These are phyloP conservation scores for Cadophora sp. DNA, from an alignment of 2,329 filamentous ascomycete genomes.

Conservation along the genomic window DNA sequence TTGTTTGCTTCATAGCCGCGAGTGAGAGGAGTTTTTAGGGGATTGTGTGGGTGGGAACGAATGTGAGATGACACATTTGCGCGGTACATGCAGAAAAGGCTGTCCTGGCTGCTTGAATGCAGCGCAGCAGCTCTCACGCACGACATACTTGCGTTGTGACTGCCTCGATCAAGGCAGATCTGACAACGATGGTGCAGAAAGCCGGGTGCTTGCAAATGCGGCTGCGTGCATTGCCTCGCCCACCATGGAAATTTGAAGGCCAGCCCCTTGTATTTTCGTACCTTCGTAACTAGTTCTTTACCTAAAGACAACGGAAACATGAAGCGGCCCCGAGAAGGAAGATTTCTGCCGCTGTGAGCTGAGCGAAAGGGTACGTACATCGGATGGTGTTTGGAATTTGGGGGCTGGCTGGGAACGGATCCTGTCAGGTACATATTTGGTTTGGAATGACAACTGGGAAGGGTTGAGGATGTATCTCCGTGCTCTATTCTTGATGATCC, in stretches of 20 bases:
- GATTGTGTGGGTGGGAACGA: constrained; percentile 23
- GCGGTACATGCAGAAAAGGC: constrained; percentile 31
- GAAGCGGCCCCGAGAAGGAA: constrained; percentile 17
- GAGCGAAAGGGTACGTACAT: constrained; percentile 22
- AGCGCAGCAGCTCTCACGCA: constrained; percentile 35
- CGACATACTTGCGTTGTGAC: constrained; percentile 37
- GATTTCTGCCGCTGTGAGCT: constrained; percentile 20
- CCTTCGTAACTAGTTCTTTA: not conserved
- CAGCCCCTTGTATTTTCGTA: constrained; percentile 18
- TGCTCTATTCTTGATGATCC: not conserved
- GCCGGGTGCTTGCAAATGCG: constrained; percentile 38
- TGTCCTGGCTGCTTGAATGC: constrained; percentile 27
- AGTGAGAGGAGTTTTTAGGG: not conserved
- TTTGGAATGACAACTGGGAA: not conserved
- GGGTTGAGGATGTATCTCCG: constrained; percentile 3
- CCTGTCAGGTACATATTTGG: not conserved
- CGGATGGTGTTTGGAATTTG: constrained; percentile 18
- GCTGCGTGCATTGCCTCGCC: constrained; percentile 36
- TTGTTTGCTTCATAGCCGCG: constrained; percentile 18
- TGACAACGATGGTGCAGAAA: constrained; percentile 40
- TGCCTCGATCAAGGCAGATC: constrained; percentile 38
- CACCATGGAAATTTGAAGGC: constrained; percentile 24
- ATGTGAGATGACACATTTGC: constrained; percentile 23
- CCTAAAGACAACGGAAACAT: constrained; percentile 11
- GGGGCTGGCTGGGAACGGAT: not conserved